phyloP scores from a whole-genome alignment of 2,329 filamentous ascomycete genomes.

The Colletotrichum higginsianum region DNA sequence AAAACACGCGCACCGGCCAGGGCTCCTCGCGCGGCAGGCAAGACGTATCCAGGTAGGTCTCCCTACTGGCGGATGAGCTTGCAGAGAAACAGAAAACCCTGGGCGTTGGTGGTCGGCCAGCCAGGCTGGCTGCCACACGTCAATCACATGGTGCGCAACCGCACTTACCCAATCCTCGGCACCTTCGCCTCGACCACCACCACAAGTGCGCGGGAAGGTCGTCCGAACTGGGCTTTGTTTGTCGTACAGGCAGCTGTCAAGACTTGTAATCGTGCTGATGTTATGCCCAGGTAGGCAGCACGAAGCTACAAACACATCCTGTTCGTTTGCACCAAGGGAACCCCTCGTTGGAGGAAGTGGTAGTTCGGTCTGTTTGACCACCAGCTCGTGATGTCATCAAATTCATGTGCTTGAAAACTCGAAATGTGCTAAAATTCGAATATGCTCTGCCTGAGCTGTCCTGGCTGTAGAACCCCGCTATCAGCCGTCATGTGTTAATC shows the following conservation, averaged over 20 bases:
- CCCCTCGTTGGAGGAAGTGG: background rate
- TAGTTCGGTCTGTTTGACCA: background rate
- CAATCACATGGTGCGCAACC: slow-evolving; percentile 8
- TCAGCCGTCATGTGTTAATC: slow-evolving; percentile 29
- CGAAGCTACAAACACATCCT: background rate
- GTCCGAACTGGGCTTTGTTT: slow-evolving; percentile 4
- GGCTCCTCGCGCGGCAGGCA: background rate
- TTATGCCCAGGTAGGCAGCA: background rate
- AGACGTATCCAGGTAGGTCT: background rate
- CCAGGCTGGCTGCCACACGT: background rate
- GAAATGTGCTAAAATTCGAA: background rate
- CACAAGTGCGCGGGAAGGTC: background rate
- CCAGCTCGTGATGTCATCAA: slow-evolving; percentile 6
- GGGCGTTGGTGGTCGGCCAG: background rate
- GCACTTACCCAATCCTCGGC: background rate
- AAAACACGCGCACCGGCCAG: too few species aligned
- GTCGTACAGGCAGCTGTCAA: background rate
- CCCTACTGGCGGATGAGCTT: background rate
- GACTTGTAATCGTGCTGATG: background rate
- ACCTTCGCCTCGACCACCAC: background rate
- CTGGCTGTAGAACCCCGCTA: slow-evolving; percentile 41
- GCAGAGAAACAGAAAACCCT: background rate
- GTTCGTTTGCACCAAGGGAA: background rate
- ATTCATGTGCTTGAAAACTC: background rate
- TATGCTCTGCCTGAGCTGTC: slow-evolving; percentile 35